Percentiles rank a stretch among this genome's conserved stretches.
Evolutionary conservation across 345 rosid genomes (phyloP).

Genomic region (Erodium maritimum): DNA sequence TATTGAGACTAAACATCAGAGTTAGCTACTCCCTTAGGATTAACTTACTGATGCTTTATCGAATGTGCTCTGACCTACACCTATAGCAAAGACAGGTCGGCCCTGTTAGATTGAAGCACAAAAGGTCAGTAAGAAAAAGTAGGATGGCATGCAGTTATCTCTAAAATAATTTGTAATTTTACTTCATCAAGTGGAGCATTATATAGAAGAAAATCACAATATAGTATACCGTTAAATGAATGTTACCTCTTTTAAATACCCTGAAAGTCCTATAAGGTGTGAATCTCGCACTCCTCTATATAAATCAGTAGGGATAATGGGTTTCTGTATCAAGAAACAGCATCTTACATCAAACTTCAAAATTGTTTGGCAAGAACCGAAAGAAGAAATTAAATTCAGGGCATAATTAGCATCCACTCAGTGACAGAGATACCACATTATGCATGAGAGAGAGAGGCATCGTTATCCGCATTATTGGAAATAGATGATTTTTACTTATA

Average conservation of each 20-base stretch:
- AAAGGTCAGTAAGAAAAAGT: conserved; percentile 4
- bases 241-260: conserved; percentile 81
- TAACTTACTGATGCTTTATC: conserved; percentile 90
- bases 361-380: neutral
- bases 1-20: neutral
- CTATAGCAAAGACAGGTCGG: conserved; percentile 69
- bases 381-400: neutral
- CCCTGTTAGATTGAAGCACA: conserved; percentile 38
- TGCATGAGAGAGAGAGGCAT: no score
- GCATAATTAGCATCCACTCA: no score
- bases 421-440: no score
- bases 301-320: conserved; percentile 64
- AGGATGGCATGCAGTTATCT: neutral
- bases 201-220: neutral
- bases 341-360: neutral
- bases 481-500: no score
- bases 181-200: neutral
- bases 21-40: neutral
- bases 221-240: neutral
- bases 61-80: conserved; percentile 74
- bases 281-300: conserved; percentile 74
- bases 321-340: conserved; percentile 42
- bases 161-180: neutral
- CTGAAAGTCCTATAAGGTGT: conserved; percentile 88
- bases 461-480: no score